Evolutionary conservation across 2,329 filamentous ascomycete species (phyloP).

Genomic region (Claviceps cyperi): DNA sequence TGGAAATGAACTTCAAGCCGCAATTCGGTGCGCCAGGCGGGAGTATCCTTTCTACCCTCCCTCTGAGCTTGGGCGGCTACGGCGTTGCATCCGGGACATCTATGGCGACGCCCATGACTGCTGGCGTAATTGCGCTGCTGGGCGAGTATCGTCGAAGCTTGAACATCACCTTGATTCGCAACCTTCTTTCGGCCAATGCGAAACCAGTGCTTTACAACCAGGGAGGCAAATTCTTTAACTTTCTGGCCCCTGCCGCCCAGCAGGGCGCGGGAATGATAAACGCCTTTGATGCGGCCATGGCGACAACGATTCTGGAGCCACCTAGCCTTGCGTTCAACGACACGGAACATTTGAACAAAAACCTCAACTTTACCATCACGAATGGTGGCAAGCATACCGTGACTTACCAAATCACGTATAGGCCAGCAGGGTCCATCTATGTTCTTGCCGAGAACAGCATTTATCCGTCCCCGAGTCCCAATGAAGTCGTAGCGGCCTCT

Average conservation of each 20-base stretch:
- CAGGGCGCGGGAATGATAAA: constrained; percentile 32
- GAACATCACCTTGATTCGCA: constrained; percentile 28
- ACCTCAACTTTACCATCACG: constrained; percentile 33
- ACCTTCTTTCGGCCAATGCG: constrained; percentile 24
- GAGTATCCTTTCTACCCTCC: constrained; percentile 31
- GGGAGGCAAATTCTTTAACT: constrained; percentile 13
- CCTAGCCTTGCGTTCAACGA: constrained; percentile 45
- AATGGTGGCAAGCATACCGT: constrained; percentile 34
- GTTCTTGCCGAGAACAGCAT: constrained; percentile 20
- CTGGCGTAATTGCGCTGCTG: constrained; percentile 24
- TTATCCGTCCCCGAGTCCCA: constrained; percentile 24
- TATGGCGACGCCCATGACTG: constrained; percentile 30
- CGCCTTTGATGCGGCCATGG: constrained; percentile 38
- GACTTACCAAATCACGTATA: constrained; percentile 34
- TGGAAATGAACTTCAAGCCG: constrained; percentile 25
- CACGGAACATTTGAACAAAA: constrained; percentile 18
- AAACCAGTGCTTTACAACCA: constrained; percentile 29
- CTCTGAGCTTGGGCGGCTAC: constrained; percentile 21
- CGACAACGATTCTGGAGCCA: constrained; percentile 33
- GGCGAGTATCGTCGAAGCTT: constrained; percentile 28
- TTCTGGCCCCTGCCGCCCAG: constrained; percentile 37
- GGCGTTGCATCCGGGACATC: constrained; percentile 31
- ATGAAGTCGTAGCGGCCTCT: constrained; percentile 21
- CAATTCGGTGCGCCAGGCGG: constrained; percentile 24
- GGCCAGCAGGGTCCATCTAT: constrained; percentile 35